Percentiles rank a stretch among this genome's conserved stretches.
Evolutionary conservation across 1,284 basidiomycete species (phyloP).

Genomic region (Ceratobasidium sp.): DNA sequence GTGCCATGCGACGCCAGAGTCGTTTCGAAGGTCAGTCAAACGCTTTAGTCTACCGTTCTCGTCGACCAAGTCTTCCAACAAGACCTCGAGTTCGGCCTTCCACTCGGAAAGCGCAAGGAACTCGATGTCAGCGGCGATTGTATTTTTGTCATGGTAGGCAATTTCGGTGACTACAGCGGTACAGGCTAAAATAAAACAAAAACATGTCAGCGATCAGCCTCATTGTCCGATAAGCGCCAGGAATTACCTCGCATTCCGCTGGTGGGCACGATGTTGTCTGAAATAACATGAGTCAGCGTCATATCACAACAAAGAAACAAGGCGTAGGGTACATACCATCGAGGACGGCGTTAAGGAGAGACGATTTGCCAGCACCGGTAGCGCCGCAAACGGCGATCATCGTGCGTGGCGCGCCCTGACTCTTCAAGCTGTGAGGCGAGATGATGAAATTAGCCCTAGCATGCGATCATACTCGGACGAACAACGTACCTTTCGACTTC

Average conservation of each 20-base stretch:
- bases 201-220: background rate
- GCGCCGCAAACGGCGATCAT: conserved; percentile 74
- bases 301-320: conserved; percentile 1
- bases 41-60: conserved; percentile 70
- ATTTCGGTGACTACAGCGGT: conserved; percentile 76
- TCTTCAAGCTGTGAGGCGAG: conserved; percentile 60
- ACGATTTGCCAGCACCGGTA: conserved; percentile 74
- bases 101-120: conserved; percentile 71
- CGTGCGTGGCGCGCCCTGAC: conserved; percentile 67
- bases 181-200: conserved; percentile 62
- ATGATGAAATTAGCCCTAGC: conserved; percentile 9
- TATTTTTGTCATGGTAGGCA: conserved; percentile 67
- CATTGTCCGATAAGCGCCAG: conserved; percentile 5
- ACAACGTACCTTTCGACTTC: conserved; percentile 66
- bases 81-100: conserved; percentile 68
- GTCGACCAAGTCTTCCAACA: conserved; percentile 70
- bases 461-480: conserved; percentile 5
- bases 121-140: conserved; percentile 71
- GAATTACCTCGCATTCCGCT: conserved; percentile 72
- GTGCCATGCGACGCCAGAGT: conserved; percentile 72
- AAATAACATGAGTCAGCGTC: conserved; percentile 35
- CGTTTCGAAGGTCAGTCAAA: conserved; percentile 68
- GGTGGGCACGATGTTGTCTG: conserved; percentile 74
- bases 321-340: conserved; percentile 61
- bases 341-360: conserved; percentile 71